Percentiles rank a stretch among this genome's conserved stretches.
phyloP scores from a whole-genome alignment of 345 rosid genomes.

The Capsella bursapastoris region DNA sequence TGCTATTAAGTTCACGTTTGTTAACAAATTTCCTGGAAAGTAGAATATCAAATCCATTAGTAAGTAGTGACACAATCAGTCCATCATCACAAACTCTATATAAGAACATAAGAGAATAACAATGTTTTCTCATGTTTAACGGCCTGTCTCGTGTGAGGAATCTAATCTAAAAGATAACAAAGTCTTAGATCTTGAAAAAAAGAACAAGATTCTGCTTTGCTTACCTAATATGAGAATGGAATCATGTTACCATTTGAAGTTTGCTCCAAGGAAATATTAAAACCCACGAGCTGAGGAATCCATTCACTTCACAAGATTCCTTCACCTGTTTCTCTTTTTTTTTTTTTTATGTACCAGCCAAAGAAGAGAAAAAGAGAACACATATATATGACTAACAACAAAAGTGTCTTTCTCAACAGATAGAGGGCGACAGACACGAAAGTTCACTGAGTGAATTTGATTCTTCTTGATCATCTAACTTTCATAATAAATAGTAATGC shows the following conservation, averaged over 20 bases:
- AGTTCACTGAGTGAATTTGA: slow-evolving; percentile 18
- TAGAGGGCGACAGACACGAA: slow-evolving; percentile 9
- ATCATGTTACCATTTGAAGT: slow-evolving; percentile 37
- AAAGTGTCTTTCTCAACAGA: slow-evolving; percentile 17
- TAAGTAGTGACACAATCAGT: background rate
- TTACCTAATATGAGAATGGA: slow-evolving; percentile 35
- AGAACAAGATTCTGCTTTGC: slow-evolving; percentile 40
- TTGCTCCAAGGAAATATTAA: slow-evolving; percentile 32
- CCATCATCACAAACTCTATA: background rate
- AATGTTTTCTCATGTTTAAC: background rate
- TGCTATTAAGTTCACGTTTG: background rate
- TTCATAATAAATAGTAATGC: background rate
- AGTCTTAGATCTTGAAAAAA: slow-evolving; percentile 26
- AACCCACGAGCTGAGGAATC: slow-evolving; percentile 40
- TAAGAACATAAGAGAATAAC: background rate
- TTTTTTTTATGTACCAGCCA: slow-evolving; percentile 7
- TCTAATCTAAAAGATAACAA: background rate
- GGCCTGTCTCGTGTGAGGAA: slow-evolving; percentile 13
- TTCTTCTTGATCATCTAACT: slow-evolving; percentile 31
- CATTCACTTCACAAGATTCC: slow-evolving; percentile 31
- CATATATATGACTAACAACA: slow-evolving; percentile 8
- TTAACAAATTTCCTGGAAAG: background rate
- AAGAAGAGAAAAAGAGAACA: slow-evolving; percentile 14
- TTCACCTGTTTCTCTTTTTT: background rate
- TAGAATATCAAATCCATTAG: background rate